These are phyloP conservation scores for Colletotrichum sp. DNA, from an alignment of 2,329 filamentous ascomycete genomes.

Conservation along the genomic window DNA sequence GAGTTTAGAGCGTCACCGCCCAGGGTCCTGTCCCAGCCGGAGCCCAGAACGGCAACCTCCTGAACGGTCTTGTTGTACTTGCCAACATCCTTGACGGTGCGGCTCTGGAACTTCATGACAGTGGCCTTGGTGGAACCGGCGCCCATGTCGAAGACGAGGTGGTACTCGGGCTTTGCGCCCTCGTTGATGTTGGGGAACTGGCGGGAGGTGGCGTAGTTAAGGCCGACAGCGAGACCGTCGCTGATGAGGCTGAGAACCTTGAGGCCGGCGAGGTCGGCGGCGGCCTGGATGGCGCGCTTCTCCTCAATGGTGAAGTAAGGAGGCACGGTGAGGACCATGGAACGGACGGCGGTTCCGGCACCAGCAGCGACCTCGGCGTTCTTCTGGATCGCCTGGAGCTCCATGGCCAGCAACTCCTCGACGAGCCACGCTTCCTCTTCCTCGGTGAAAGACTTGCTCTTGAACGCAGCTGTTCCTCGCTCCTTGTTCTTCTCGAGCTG, in stretches of 20 bases:
- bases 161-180: slow-evolving; percentile 85
- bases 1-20: slow-evolving; percentile 90
- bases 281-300: slow-evolving; percentile 82
- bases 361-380: slow-evolving; percentile 88
- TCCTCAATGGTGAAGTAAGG: slow-evolving; percentile 91
- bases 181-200: slow-evolving; percentile 86
- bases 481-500: slow-evolving; percentile 64
- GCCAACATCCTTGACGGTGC: slow-evolving; percentile 86
- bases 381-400: slow-evolving; percentile 86
- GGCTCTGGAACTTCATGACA: slow-evolving; percentile 86
- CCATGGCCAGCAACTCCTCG: slow-evolving; percentile 95
- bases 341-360: slow-evolving; percentile 73
- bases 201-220: slow-evolving; percentile 93
- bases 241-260: slow-evolving; percentile 85
- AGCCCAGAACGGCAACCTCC: slow-evolving; percentile 87
- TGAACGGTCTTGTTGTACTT: slow-evolving; percentile 97
- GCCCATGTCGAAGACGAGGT: slow-evolving; percentile 97
- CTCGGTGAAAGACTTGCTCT: slow-evolving; percentile 69
- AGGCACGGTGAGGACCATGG: slow-evolving; percentile 88
- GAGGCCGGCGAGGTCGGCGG: slow-evolving; percentile 86
- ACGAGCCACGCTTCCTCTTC: slow-evolving; percentile 75
- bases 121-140: slow-evolving; percentile 93
- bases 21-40: slow-evolving; percentile 86
- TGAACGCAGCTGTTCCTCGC: slow-evolving; percentile 79
- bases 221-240: slow-evolving; percentile 87